Evolutionary conservation across 768 basidiomycete species (phyloP), one percentile per base, ranked within the genome.

Genomic region (Lactifluus piperatus): DNA sequence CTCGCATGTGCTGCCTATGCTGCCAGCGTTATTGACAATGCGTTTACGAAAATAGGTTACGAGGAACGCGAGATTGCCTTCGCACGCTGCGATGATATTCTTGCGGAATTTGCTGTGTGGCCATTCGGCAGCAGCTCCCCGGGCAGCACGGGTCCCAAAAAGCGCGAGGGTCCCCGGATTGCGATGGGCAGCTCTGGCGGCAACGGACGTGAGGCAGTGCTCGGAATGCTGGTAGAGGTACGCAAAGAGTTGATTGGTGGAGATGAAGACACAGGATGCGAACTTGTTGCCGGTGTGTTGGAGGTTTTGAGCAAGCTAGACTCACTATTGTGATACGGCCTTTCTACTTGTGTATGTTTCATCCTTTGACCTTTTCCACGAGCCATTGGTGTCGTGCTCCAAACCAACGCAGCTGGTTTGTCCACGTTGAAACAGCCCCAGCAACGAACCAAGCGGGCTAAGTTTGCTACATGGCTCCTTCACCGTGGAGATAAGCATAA

Each of bases 21-120:
- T 0, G 95, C 94, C 9, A 91, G 85, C 68, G 95, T 98, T 34
- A 79, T 97, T 57, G 97, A 98, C 69, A 97, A 97, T 68, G 93
- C 94, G 9, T 88, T 97, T 65, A 83, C 84, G 56, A 76, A 92
- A 62, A 75, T 98, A 26, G 85, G 83, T 16, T 98, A 95, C 67
- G 97, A 98, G 71, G 90, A 94, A 55, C 75, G 95, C 55, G 97
- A 99, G 75, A 85, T 83, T 4, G 94, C 95, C 32, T 97, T 97
- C 70, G 85, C 84, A 64, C 76, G 97, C 60, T 93, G 91, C 66
- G 95, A 99, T 68, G 97, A 99, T 63, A 83, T 99, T 26, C 75
- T 99, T 34, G 87, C 84, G 45, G 95, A 94, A 73, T 98, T 98
- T 71, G 79, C 83, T 29, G 78, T 77, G 30, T 99, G 93, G 93